Base-by-base conservation (phyloP, 164 flowering plant species). In the Aristolochia californica region DNA sequence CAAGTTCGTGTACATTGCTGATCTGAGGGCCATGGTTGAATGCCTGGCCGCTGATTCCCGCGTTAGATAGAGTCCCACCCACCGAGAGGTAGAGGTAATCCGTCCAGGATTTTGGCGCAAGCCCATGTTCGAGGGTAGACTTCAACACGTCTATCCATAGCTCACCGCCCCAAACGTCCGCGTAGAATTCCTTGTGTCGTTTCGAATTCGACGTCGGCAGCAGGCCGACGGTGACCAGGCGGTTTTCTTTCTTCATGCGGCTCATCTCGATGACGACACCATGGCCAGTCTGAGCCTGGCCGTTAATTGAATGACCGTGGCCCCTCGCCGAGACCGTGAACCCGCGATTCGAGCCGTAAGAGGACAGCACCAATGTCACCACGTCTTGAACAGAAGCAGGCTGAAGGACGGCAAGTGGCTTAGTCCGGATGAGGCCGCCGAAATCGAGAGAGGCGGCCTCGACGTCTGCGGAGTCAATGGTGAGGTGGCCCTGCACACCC, bases 81-180 rank as follows among this genome's bases (percentile, higher is more conserved):
- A 94, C 97, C 0, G 95, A 62, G 15, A 94, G 77, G 64, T 94
- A 84, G 80, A 94, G 72, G 58, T 94, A 94, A 73, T 94, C 99
- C 0, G 99, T 94, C 99, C 99, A 94, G 9, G 99, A 94, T 48
- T 63, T 83, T 1, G 99, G 97, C 34, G 99, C 82, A 2, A 90
- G 68, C 26, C 93, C 96, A 70, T 69, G 55, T 64, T 78, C 73
- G 14, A 90, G 69, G 50, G 87, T 83, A 15, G 61, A 59, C 59
- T 53, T 78, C 69, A 90, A 56, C 66, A 94, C 87, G 59, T 87
- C 95, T 8, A 94, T 80, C 99, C 99, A 94, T 15, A 94, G 66
- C 77, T 87, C 96, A 12, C 97, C 99, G 9, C 97, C 97, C 95
- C 96, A 87, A 24, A 72, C 97, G 68, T 94, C 99, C 13, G 80